Evolutionary conservation across 345 rosid genomes (phyloP).

Genomic region (Salix brachista): DNA sequence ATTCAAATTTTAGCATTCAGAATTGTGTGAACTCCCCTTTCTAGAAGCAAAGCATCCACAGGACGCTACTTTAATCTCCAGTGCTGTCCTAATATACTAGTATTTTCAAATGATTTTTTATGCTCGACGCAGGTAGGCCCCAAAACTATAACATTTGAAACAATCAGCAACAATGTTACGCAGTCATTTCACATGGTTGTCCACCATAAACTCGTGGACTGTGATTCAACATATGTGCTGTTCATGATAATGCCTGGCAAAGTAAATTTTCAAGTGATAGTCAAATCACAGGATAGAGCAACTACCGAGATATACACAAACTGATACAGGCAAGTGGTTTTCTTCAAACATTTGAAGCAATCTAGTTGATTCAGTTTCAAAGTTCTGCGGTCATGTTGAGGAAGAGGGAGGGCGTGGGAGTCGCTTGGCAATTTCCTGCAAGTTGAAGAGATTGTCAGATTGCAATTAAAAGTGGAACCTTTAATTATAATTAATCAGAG

Average conservation of each 20-base stretch:
- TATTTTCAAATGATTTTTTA: not conserved
- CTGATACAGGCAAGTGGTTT: constrained; percentile 11
- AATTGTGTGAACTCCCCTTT: not conserved
- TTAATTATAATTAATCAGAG: not conserved
- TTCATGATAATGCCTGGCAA: not conserved
- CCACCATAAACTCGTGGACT: not conserved
- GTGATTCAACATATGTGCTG: not conserved
- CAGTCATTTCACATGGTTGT: not conserved
- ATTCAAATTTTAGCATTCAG: not conserved
- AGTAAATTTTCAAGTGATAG: not conserved
- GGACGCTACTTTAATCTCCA: not conserved
- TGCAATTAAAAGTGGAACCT: not conserved
- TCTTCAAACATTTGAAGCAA: not conserved
- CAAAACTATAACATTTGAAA: not conserved
- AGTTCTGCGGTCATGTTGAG: constrained; percentile 39
- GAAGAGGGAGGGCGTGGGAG: constrained; percentile 58
- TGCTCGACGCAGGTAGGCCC: not conserved
- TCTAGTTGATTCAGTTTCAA: constrained; percentile 1
- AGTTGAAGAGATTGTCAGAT: constrained; percentile 1
- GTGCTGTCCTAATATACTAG: not conserved
- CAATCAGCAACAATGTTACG: not conserved
- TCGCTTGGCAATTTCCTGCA: constrained; percentile 91
- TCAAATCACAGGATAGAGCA: constrained; percentile 3
- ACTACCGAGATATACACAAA: constrained; percentile 27
- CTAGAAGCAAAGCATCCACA: not conserved